These are phyloP conservation scores for Quercus rubra DNA, from an alignment of 306 rosid genomes.

Conservation along the genomic window DNA sequence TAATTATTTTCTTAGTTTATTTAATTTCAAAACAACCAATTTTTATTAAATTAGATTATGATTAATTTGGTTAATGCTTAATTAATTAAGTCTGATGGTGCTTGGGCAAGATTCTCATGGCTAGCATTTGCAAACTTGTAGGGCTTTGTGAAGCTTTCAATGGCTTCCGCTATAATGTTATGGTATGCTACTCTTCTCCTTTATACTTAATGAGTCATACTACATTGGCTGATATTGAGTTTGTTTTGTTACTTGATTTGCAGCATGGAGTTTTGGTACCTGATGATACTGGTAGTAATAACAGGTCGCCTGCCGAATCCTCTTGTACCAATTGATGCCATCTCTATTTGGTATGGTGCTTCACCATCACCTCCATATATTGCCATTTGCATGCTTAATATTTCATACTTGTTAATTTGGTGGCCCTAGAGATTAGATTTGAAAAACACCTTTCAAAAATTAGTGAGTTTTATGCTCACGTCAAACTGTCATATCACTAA, in stretches of 20 bases:
- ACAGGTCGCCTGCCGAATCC: slow-evolving; percentile 62
- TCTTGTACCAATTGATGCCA: slow-evolving; percentile 59
- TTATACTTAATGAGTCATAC: not conserved
- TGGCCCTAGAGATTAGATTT: no score
- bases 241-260: slow-evolving; percentile 1
- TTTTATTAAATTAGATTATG: no score
- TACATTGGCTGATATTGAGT: not conserved
- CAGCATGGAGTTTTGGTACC: slow-evolving; percentile 91
- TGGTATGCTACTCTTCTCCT: slow-evolving; percentile 42
- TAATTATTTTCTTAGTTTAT: no score
- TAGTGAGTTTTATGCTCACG: no score
- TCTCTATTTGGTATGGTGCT: slow-evolving; percentile 61
- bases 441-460: no score
- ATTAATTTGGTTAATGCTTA: no score
- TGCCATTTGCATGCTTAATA: not conserved
- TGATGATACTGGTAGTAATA: slow-evolving; percentile 67
- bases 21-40: no score
- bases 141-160: slow-evolving; percentile 63
- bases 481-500: no score
- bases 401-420: no score
- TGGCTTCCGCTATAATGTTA: slow-evolving; percentile 74
- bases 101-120: slow-evolving; percentile 75
- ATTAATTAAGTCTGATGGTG: slow-evolving; percentile 57
- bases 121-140: slow-evolving; percentile 63
- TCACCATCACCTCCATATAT: not conserved